These are phyloP conservation scores for Myxozyma monticola DNA, from an alignment of 805 yeast species.

Conservation along the genomic window DNA sequence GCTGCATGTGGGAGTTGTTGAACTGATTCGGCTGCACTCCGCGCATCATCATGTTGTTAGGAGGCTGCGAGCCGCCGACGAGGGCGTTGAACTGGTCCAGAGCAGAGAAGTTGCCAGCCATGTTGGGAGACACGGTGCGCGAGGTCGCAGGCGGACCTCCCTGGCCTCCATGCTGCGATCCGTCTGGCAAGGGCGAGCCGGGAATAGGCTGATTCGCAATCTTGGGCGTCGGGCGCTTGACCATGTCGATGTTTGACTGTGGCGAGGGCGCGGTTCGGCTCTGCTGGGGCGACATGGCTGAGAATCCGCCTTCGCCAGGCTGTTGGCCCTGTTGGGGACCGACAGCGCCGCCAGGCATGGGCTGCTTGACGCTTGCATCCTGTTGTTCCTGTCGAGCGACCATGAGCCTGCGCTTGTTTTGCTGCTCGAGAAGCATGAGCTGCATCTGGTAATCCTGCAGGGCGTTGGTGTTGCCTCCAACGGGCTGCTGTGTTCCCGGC, in stretches of 20 bases:
- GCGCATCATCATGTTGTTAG: constrained; percentile 26
- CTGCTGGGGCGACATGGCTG: constrained; percentile 23
- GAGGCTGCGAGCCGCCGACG: constrained; percentile 33
- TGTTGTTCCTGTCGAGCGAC: constrained; percentile 43
- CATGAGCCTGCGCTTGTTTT: constrained; percentile 63
- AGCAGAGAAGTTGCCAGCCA: constrained; percentile 32
- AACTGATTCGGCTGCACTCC: constrained; percentile 20
- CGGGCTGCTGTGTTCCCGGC: constrained; percentile 19
- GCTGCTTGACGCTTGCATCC: constrained; percentile 29
- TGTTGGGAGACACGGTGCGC: constrained; percentile 37
- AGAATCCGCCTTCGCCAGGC: constrained; percentile 41
- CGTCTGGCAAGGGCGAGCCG: constrained; percentile 33
- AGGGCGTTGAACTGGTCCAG: constrained; percentile 37
- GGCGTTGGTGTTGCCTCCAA: constrained; percentile 44
- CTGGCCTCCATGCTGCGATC: constrained; percentile 3
- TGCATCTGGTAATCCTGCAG: constrained; percentile 82
- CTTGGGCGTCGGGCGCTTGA: constrained; percentile 36
- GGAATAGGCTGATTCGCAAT: constrained; percentile 33
- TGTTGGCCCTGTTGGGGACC: constrained; percentile 40
- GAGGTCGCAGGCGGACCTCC: constrained; percentile 8
- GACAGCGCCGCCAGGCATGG: constrained; percentile 1
- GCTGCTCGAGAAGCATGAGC: constrained; percentile 69
- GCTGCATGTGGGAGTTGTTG: constrained; percentile 20
- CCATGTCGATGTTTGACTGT: constrained; percentile 29
- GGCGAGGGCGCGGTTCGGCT: constrained; percentile 21